Conservation (phyloP, 176 grass and related monocot genomes). For the Cocos nucifera region DNA sequence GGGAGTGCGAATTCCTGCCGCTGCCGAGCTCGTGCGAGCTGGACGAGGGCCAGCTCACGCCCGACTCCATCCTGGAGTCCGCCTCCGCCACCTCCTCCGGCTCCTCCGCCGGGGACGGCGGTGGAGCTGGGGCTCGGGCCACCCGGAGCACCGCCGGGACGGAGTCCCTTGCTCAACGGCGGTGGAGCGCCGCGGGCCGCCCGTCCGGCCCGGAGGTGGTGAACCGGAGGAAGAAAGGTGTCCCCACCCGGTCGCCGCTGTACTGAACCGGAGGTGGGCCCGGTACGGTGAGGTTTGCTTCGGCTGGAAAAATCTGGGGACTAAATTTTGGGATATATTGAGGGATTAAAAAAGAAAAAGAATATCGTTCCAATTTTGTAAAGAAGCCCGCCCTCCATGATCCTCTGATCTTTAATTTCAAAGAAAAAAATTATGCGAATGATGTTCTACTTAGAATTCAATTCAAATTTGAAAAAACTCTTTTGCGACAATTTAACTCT, state of each 20-base stretch:
- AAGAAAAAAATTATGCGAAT: too few species aligned
- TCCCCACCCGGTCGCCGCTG: slow-evolving; percentile 31
- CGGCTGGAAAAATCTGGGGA: too few species aligned
- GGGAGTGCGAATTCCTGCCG: slow-evolving; percentile 36
- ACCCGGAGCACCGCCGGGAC: background rate
- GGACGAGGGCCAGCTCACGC: slow-evolving; percentile 30
- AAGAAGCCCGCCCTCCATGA: too few species aligned
- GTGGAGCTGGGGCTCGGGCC: background rate
- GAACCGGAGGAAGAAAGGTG: slow-evolving; percentile 38
- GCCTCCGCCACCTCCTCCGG: slow-evolving; percentile 17
- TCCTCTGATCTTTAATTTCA: too few species aligned
- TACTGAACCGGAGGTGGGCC: slow-evolving; percentile 19
- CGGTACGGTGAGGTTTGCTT: too few species aligned
- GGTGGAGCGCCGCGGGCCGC: background rate
- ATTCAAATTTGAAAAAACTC: too few species aligned
- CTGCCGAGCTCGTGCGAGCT: slow-evolving; percentile 23
- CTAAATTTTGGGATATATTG: too few species aligned
- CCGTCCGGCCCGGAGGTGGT: slow-evolving; percentile 1
- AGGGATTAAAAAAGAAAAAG: too few species aligned
- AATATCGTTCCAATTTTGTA: too few species aligned
- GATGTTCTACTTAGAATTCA: too few species aligned
- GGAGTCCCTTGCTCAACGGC: background rate
- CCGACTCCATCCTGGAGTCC: slow-evolving; percentile 30
- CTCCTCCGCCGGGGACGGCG: slow-evolving; percentile 8
- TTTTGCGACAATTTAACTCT: too few species aligned